phyloP scores from a whole-genome alignment of 306 rosid genomes.

The Inga laurina region DNA sequence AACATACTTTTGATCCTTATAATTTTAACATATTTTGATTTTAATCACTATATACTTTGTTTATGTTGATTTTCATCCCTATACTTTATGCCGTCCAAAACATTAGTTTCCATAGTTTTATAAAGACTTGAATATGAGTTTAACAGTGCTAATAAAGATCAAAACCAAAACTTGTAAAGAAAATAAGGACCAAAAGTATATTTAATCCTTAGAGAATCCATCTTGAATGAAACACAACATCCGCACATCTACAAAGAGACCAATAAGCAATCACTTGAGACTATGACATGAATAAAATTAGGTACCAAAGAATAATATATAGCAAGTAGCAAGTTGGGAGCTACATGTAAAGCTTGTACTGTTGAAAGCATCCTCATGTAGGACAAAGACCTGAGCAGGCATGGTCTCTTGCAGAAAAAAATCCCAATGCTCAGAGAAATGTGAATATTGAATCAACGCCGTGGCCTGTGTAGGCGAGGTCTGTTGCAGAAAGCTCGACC shows the following conservation, averaged over 20 bases:
- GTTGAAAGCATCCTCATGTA: conserved; percentile 22
- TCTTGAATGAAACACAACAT: background rate
- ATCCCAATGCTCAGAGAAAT: background rate
- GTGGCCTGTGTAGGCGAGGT: conserved; percentile 74
- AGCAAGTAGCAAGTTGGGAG: conserved; percentile 27
- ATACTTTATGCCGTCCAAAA: no score
- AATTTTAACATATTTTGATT: no score
- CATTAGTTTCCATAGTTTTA: no score
- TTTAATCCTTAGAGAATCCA: background rate
- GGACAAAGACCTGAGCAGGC: conserved; percentile 12
- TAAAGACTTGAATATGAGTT: no score
- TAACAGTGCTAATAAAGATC: no score
- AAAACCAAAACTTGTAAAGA: no score
- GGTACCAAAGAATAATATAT: conserved; percentile 33
- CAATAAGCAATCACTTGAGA: conserved; percentile 17
- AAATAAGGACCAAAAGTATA: no score
- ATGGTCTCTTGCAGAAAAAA: conserved; percentile 18
- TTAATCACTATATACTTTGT: no score
- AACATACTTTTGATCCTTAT: no score
- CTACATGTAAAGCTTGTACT: conserved; percentile 22
- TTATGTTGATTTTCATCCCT: no score
- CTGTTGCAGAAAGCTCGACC: conserved; percentile 83
- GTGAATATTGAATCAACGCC: conserved; percentile 35
- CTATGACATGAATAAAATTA: conserved; percentile 24
- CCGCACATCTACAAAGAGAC: conserved; percentile 21